These are phyloP conservation scores for Auricularia auricula-judae DNA, from an alignment of 768 basidiomycete genomes.

Conservation along the genomic window DNA sequence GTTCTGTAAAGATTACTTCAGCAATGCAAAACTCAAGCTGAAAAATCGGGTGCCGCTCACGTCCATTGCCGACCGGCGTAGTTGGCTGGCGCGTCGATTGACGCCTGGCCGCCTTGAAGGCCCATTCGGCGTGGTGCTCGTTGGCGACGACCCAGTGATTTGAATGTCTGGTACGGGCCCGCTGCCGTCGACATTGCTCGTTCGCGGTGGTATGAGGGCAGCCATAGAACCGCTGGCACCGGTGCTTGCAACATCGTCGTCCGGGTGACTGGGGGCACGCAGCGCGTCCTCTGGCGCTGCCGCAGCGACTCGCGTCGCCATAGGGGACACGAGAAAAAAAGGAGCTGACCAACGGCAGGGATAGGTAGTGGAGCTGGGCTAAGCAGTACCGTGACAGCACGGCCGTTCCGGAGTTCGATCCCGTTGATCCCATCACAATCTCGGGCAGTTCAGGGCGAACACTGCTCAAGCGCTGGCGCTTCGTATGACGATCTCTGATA, in stretches of 20 bases:
- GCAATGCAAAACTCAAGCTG: neutral
- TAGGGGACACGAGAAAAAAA: neutral
- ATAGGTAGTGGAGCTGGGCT: neutral
- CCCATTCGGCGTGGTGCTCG: neutral
- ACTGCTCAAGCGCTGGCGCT: too few relatives aligned
- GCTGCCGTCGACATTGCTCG: neutral
- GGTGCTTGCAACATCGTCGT: neutral
- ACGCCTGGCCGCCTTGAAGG: neutral
- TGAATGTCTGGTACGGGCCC: neutral
- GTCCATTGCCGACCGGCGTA: neutral
- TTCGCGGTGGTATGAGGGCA: neutral
- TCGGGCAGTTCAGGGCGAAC: too few relatives aligned
- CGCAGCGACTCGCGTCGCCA: too few relatives aligned
- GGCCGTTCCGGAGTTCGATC: neutral
- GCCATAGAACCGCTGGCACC: neutral
- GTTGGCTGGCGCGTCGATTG: neutral
- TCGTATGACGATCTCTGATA: too few relatives aligned
- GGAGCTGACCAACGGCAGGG: neutral
- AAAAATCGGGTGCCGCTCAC: neutral
- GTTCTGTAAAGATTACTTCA: slow-evolving; percentile 24
- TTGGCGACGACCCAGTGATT: neutral
- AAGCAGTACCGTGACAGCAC: neutral
- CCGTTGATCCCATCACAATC: neutral
- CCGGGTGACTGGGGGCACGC: neutral
- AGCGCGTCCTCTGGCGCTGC: neutral